Evolutionary conservation across 176 grass and related monocot species (phyloP).

Genomic region (Ananas comosus): DNA sequence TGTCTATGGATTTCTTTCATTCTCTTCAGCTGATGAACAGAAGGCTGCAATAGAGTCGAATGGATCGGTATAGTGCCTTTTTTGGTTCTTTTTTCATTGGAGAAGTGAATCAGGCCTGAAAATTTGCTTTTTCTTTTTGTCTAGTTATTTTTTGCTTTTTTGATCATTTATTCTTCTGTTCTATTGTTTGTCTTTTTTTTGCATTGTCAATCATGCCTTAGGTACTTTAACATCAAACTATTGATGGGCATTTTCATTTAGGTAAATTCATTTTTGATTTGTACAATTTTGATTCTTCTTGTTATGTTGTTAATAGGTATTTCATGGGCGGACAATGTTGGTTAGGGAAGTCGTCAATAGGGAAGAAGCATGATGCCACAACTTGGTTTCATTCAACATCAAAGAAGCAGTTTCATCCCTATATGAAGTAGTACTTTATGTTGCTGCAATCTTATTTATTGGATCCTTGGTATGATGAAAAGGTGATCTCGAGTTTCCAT

Average conservation of each 20-base stretch:
- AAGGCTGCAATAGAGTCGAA: conserved; percentile 34
- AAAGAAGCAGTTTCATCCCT: not conserved
- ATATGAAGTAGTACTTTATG: not conserved
- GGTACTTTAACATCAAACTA: not conserved
- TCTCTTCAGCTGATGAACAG: conserved; percentile 47
- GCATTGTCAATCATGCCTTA: not conserved
- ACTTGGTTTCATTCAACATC: not conserved
- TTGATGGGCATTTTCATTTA: not conserved
- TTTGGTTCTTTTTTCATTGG: conserved; percentile 1
- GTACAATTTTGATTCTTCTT: not conserved
- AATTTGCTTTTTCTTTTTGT: not conserved
- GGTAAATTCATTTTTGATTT: conserved; percentile 1
- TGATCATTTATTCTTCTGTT: not conserved
- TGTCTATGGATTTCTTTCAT: conserved; percentile 60
- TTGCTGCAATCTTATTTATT: not conserved
- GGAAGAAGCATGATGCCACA: not conserved
- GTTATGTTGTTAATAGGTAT: conserved; percentile 35
- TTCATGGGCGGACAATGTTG: conserved; percentile 48
- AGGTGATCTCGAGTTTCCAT: not conserved
- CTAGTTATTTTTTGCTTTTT: not conserved
- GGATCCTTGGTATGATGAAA: not conserved
- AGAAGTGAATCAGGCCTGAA: not conserved
- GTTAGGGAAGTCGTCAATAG: conserved; percentile 34
- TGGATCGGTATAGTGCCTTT: conserved; percentile 35
- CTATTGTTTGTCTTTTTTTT: not conserved